Evolutionary conservation across 306 rosid species (phyloP), one percentile per base, ranked within the genome.

Genomic region (Arachis hypogaea): DNA sequence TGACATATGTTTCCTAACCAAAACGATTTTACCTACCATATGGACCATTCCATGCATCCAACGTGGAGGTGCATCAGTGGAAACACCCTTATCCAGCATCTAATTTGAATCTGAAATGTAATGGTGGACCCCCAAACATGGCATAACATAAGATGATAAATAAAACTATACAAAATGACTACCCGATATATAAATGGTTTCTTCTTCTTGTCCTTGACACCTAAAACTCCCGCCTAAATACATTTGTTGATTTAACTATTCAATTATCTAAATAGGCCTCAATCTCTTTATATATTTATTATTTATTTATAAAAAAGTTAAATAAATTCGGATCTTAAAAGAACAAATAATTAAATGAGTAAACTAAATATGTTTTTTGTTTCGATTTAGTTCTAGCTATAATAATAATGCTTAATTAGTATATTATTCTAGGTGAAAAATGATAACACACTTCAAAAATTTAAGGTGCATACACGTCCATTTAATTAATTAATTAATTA

Each of bases 191-290:
- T 33, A 33, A 33, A 33, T 33, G 38, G 38, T 33, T 33, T 33
- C 38, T 33, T 33, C 38, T 33, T 33, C 84, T 77, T 81, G 86
- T 68, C 73, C 82, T 77, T 81, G 86, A 81, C 78, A 75, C 82
- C 85, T 79, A 83, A 66, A 69, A 78, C 81, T 87, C 92, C 92
- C 90, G 88, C 96, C 90, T 70, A 83, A 72, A 22, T 52, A 7
- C 6, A 55, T 44, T 44, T 1, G 33, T 65, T 69, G 77, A 70
- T 77, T 77, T 58, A 46, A 46, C 5, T 47, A 47, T 47, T 7
- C 0, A 46, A 74, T 71, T 68, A 38, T 46, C 77, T 41, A 60
- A 61, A 69, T 28, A 22, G 29, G 1, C 36, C 3, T 49, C 5
- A 12, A 49, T 49, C 36, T 71, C 16, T 42, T 51, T 18, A 52